Conservation (phyloP, 2,329 filamentous ascomycete species). For the Clonostachys sp. region DNA sequence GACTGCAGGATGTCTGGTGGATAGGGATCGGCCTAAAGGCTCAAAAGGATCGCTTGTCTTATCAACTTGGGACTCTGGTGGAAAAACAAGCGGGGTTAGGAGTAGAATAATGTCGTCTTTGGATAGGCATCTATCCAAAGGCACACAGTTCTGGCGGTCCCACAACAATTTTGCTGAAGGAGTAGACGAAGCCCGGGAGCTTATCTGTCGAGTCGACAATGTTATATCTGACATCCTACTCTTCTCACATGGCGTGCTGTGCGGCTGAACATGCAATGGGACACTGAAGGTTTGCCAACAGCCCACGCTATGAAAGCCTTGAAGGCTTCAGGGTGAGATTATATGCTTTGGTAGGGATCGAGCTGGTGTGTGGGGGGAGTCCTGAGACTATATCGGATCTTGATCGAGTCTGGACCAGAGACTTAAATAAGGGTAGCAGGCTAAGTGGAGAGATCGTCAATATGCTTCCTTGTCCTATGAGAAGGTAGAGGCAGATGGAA, state of each 20-base stretch:
- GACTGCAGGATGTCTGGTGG: conserved; percentile 53
- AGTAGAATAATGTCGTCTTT: conserved; percentile 55
- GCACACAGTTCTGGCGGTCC: conserved; percentile 40
- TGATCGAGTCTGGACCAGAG: background rate
- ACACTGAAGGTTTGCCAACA: background rate
- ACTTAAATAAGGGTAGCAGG: no score
- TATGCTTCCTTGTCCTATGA: no score
- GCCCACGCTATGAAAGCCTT: no score
- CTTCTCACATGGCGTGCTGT: background rate
- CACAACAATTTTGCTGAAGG: conserved; percentile 24
- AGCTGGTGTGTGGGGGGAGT: background rate
- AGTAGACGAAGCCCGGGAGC: conserved; percentile 6
- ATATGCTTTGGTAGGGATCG: no score
- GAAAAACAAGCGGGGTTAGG: conserved; percentile 52
- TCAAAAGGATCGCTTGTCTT: conserved; percentile 66
- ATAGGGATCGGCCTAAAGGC: conserved; percentile 60
- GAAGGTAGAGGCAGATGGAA: no score
- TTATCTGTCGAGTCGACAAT: background rate
- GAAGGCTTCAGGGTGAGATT: no score
- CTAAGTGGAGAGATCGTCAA: no score
- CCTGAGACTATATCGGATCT: background rate
- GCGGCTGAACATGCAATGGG: background rate
- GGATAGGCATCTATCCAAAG: conserved; percentile 36
- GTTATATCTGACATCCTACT: conserved; percentile 1
- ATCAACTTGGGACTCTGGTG: conserved; percentile 30